phyloP scores from a whole-genome alignment of 192 early-diverging fungal genomes.

The Lunasporangiospora selenospora region DNA sequence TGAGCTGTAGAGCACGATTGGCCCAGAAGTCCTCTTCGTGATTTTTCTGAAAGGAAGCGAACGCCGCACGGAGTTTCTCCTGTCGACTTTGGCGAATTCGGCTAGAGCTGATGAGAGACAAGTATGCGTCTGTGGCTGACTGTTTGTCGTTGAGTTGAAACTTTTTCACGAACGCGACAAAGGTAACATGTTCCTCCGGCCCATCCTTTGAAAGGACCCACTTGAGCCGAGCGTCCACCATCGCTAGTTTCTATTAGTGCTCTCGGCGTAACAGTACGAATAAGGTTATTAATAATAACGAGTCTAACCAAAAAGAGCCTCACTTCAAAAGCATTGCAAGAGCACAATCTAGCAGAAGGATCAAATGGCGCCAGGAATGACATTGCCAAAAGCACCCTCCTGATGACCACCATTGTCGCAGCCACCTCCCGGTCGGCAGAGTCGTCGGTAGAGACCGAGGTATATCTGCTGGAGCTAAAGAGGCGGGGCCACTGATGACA shows the following conservation, averaged over 20 bases:
- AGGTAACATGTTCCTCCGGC: too few relatives aligned
- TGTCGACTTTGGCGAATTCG: constrained; percentile 1
- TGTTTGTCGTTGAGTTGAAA: neutral
- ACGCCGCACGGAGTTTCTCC: neutral
- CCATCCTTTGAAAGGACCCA: neutral
- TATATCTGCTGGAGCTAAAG: constrained; percentile 3
- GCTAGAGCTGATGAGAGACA: constrained; percentile 5
- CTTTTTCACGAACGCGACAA: too few relatives aligned
- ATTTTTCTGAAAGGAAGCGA: neutral
- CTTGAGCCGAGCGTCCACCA: neutral
- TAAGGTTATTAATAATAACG: neutral
- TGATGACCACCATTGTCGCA: too few relatives aligned
- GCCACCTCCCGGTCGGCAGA: constrained; percentile 6
- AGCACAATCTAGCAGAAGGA: constrained; percentile 1
- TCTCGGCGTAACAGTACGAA: neutral
- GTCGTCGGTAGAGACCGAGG: neutral
- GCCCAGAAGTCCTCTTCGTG: constrained; percentile 2
- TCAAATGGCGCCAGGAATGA: too few relatives aligned
- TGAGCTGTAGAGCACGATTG: constrained; percentile 6
- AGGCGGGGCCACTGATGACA: constrained; percentile 3
- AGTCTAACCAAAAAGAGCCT: constrained; percentile 1
- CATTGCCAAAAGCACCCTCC: too few relatives aligned
- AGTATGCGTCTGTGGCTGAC: constrained; percentile 1
- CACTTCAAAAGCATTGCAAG: neutral
- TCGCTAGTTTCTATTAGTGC: neutral